Conservation (phyloP, 106 monocot genomes). For the Phalaenopsis aphrodite region DNA sequence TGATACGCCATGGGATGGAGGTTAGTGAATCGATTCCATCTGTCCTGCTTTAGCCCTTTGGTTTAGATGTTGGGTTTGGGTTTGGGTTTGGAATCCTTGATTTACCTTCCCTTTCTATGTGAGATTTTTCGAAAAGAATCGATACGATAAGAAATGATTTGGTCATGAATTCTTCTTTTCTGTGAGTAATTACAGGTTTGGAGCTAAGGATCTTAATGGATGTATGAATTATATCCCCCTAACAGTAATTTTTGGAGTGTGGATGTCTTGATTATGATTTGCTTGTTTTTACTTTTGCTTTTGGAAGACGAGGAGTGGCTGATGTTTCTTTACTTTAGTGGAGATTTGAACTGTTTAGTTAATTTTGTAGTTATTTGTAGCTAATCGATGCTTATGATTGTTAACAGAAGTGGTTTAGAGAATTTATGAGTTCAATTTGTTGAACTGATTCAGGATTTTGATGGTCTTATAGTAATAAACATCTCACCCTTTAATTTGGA, state of each 20-base stretch:
- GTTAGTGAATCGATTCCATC: slow-evolving; percentile 8
- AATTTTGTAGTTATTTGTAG: not conserved
- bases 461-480: not conserved
- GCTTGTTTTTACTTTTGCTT: not conserved
- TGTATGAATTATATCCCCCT: not conserved
- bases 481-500: not conserved
- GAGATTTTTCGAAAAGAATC: not conserved
- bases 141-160: not conserved
- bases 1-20: slow-evolving; percentile 29
- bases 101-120: not conserved
- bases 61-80: not conserved
- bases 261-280: not conserved
- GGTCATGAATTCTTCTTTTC: not conserved
- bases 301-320: not conserved
- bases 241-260: not conserved
- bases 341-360: not conserved
- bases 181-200: not conserved
- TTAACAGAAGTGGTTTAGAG: not conserved
- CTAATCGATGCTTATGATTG: not conserved
- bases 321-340: not conserved
- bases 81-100: not conserved
- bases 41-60: not conserved
- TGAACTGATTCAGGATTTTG: not conserved
- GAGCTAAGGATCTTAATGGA: not conserved
- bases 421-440: not conserved